These are phyloP conservation scores for Westerdykella ornata DNA, from an alignment of 2,329 filamentous ascomycete genomes.

Conservation along the genomic window DNA sequence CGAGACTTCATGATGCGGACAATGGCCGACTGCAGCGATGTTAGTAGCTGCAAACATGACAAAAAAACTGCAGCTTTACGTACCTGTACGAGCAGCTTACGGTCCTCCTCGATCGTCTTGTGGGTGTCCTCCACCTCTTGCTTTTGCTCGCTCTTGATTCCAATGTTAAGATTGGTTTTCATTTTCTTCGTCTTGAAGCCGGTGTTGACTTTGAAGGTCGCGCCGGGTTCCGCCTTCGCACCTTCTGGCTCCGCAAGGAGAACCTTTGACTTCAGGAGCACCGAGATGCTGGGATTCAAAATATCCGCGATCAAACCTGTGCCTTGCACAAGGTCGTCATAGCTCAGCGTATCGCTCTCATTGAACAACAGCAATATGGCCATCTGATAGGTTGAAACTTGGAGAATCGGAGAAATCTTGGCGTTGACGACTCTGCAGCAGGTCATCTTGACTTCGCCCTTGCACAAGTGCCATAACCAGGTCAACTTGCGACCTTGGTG, in stretches of 20 bases:
- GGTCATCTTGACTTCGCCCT: constrained; percentile 90
- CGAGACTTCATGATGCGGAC: constrained; percentile 99
- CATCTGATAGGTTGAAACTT: constrained; percentile 98
- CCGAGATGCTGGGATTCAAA: constrained; percentile 76
- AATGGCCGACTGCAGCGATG: constrained; percentile 70
- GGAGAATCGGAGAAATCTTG: constrained; percentile 92
- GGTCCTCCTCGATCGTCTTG: constrained; percentile 98
- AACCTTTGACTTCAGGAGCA: constrained; percentile 91
- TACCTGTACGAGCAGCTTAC: constrained; percentile 94
- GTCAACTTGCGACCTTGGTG: constrained; percentile 94
- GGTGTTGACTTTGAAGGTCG: constrained; percentile 78
- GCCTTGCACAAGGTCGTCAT: constrained; percentile 77
- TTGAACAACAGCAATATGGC: constrained; percentile 93
- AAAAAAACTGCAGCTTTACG: constrained; percentile 33
- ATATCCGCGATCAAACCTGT: constrained; percentile 76
- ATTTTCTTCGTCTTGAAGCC: constrained; percentile 99
- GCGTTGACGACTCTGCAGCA: constrained; percentile 62
- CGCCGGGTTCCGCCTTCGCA: constrained; percentile 70
- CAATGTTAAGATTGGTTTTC: constrained; percentile 91
- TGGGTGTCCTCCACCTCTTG: constrained; percentile 95
- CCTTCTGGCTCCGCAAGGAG: constrained; percentile 64
- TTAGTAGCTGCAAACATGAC: constrained; percentile 22
- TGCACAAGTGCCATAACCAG: constrained; percentile 97
- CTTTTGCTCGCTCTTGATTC: constrained; percentile 92
- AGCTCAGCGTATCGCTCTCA: constrained; percentile 74